Evolutionary conservation across 2,329 filamentous ascomycete genomes (phyloP), one percentile per base, ranked within the genome.

Genomic region (Chaetoscypha palmicola): DNA sequence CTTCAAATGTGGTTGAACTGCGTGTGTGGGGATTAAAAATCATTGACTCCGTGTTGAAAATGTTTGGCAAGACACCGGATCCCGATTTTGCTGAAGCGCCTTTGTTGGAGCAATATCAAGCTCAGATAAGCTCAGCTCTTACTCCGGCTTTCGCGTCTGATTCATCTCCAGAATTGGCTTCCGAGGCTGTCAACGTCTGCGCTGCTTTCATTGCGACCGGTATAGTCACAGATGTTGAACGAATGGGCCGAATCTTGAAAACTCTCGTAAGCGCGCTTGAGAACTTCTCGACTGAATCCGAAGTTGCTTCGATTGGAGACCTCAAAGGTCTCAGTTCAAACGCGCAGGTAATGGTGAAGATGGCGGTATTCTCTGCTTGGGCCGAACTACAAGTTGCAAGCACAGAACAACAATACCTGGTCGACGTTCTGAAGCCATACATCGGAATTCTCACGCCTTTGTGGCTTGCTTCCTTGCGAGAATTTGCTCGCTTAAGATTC

Each of bases 221-320:
- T 11, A 97, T 98, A 43, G 92, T 98, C 7, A 96, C 89, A 0
- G 92, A 97, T 64, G 81, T 97, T 7, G 94, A 98, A 55, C 81
- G 92, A n/a, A 98, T 98, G 92, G 92, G 92, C 17, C 83, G 92
- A 45, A 98, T 98, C 41, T 74, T 98, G 45, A 97, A 96, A 67
- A 84, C 94, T 1, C 74, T 98, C 2, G 86, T 96, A 4, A 83
- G 83, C 33, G 90, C 90, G 0, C 73, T 98, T 1, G 91, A 97
- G 58, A 95, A 91, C 64, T 95, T 97, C 59, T 87, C 87, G 2
- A 80, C 76, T 35, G 86, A 94, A 49, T 73, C 77, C 1, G 86
- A 94, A 56, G 84, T 83, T 33, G 87, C 86, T 1, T 80, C 87
- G 17, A 97, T 98, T 60, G 92, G 92, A 12, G 94, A 98, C 54